Conservation (phyloP, 2,329 filamentous ascomycete species). For the Talaromyces islandicus region DNA sequence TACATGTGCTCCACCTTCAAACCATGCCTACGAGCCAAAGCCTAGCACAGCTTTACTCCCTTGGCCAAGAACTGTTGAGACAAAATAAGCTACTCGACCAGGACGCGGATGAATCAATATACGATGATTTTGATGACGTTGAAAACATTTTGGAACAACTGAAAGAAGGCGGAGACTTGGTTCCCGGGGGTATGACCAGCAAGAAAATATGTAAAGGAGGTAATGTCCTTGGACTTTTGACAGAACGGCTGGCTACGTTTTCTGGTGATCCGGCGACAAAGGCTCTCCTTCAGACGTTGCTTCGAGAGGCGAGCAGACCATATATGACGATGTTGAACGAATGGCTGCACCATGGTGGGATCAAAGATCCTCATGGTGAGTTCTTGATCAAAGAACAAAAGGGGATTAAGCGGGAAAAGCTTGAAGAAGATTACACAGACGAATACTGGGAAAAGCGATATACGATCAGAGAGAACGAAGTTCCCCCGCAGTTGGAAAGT, state of each 20-base stretch:
- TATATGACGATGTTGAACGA: slow-evolving; percentile 99
- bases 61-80: slow-evolving; percentile 81
- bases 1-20: slow-evolving; percentile 89
- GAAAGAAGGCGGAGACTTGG: slow-evolving; percentile 76
- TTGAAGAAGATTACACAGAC: slow-evolving; percentile 96
- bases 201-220: slow-evolving; percentile 98
- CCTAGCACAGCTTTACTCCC: slow-evolving; percentile 79
- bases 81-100: slow-evolving; percentile 77
- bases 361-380: slow-evolving; percentile 88
- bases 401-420: slow-evolving; percentile 81
- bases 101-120: slow-evolving; percentile 61
- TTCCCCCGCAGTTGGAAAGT: slow-evolving; percentile 83
- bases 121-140: slow-evolving; percentile 71
- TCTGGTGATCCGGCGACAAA: slow-evolving; percentile 88
- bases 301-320: slow-evolving; percentile 82
- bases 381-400: slow-evolving; percentile 95
- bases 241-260: slow-evolving; percentile 77
- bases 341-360: slow-evolving; percentile 93
- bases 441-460: slow-evolving; percentile 99
- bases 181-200: slow-evolving; percentile 69
- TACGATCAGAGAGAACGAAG: slow-evolving; percentile 83
- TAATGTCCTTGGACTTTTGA: slow-evolving; percentile 82
- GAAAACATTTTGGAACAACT: slow-evolving; percentile 90
- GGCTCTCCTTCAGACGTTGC: slow-evolving; percentile 69
- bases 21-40: slow-evolving; percentile 86